Conservation (phyloP, 352 stramenopile species). For the Blastocystis sp. region DNA sequence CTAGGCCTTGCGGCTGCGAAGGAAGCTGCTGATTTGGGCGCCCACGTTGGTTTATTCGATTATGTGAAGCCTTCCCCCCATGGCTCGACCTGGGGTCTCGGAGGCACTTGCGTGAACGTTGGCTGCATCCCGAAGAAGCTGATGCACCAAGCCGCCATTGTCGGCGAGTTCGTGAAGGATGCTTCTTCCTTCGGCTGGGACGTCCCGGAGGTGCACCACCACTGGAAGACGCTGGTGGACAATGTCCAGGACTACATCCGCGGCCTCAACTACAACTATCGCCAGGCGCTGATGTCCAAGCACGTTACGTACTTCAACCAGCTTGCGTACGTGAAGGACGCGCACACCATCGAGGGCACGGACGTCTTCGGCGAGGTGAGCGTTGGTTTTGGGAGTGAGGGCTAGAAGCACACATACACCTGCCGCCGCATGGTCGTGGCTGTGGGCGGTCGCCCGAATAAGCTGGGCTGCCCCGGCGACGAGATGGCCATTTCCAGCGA, state of each 20-base stretch:
- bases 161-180: conserved; percentile 85
- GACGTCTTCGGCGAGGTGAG: conserved; percentile 77
- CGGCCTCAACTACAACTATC: conserved; percentile 96
- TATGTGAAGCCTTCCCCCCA: conserved; percentile 87
- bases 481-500: conserved; percentile 87
- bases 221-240: conserved; percentile 86
- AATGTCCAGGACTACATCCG: conserved; percentile 95
- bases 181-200: conserved; percentile 83
- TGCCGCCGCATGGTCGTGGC: conserved; percentile 87
- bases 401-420: conserved; percentile 81
- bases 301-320: conserved; percentile 89
- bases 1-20: conserved; percentile 88
- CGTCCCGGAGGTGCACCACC: conserved; percentile 73
- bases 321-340: conserved; percentile 82
- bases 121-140: conserved; percentile 99
- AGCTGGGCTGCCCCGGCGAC: conserved; percentile 83
- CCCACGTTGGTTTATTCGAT: conserved; percentile 90
- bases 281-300: conserved; percentile 89
- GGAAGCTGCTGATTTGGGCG: conserved; percentile 85
- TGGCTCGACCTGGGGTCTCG: conserved; percentile 84
- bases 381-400: conserved; percentile 75
- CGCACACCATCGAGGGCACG: conserved; percentile 85
- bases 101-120: conserved; percentile 96
- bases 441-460: conserved; percentile 88
- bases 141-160: conserved; percentile 90